Evolutionary conservation across 1,139 yeast genomes (phyloP).

Genomic region (Suhomyces maxii): DNA sequence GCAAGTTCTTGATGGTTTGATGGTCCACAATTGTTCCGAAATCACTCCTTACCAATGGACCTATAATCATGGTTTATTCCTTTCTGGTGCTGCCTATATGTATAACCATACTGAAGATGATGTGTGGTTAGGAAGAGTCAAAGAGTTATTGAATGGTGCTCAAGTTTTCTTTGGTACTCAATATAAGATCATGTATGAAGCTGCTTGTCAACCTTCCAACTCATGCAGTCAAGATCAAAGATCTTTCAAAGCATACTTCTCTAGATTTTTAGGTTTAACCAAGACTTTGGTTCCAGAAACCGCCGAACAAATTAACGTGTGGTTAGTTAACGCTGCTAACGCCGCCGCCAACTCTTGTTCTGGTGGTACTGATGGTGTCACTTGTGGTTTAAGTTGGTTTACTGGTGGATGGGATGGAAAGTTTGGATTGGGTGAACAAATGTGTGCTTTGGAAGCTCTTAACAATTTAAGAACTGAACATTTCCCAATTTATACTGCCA

Average conservation of each 20-base stretch:
- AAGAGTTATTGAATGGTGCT: constrained; percentile 52
- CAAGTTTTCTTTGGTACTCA: constrained; percentile 41
- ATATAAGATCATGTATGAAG: constrained; percentile 55
- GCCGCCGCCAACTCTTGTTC: constrained; percentile 75
- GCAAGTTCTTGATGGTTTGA: constrained; percentile 70
- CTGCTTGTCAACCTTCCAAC: constrained; percentile 54
- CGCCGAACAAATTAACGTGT: constrained; percentile 39
- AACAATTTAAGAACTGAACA: constrained; percentile 31
- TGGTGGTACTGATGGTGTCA: constrained; percentile 75
- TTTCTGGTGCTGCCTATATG: constrained; percentile 72
- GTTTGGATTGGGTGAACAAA: constrained; percentile 79
- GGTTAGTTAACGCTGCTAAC: constrained; percentile 33
- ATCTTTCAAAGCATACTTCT: constrained; percentile 70
- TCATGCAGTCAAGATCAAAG: constrained; percentile 75
- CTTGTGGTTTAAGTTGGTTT: constrained; percentile 74
- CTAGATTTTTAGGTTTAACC: constrained; percentile 65
- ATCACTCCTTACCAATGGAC: constrained; percentile 65
- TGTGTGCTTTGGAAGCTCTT: constrained; percentile 72
- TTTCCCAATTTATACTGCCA: constrained; percentile 36
- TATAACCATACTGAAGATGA: constrained; percentile 62
- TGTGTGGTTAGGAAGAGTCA: constrained; percentile 57
- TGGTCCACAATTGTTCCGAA: constrained; percentile 57
- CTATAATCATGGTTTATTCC: constrained; percentile 73
- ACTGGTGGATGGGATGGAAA: constrained; percentile 56
- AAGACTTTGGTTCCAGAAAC: constrained; percentile 57